Conservation (phyloP, 345 rosid species). For the Durio zibethinus region DNA sequence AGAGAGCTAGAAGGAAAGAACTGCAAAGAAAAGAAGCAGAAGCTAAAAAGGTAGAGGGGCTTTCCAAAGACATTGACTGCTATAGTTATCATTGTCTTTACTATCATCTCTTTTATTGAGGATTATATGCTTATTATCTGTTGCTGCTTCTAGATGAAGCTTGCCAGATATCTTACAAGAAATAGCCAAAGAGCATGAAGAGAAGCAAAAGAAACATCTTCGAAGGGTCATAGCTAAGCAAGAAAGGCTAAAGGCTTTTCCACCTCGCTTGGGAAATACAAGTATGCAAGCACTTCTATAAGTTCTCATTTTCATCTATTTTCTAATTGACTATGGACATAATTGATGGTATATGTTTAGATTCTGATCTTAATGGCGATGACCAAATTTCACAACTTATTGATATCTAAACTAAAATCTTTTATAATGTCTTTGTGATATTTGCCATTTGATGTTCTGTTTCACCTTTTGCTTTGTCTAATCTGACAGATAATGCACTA, state of each 20-base stretch:
- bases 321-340: background rate
- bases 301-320: background rate
- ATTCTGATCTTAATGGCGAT: background rate
- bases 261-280: slow-evolving; percentile 92
- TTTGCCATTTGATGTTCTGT: background rate
- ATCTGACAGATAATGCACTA: background rate
- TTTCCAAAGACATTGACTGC: slow-evolving; percentile 74
- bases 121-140: slow-evolving; percentile 9
- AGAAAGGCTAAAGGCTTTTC: slow-evolving; percentile 64
- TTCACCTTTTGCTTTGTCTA: background rate
- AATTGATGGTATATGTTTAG: background rate
- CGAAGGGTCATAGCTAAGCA: slow-evolving; percentile 56
- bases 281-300: slow-evolving; percentile 33
- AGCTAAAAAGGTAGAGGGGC: slow-evolving; percentile 42
- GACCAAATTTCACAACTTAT: background rate
- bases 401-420: no score
- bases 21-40: slow-evolving; percentile 44
- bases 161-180: slow-evolving; percentile 63
- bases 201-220: slow-evolving; percentile 54
- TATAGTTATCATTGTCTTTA: slow-evolving; percentile 14
- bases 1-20: slow-evolving; percentile 65
- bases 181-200: slow-evolving; percentile 74
- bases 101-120: background rate
- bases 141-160: slow-evolving; percentile 30
- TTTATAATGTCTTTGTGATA: background rate